Evolutionary conservation across 106 monocot genomes (phyloP).

Genomic region (Cymbidium sinense): DNA sequence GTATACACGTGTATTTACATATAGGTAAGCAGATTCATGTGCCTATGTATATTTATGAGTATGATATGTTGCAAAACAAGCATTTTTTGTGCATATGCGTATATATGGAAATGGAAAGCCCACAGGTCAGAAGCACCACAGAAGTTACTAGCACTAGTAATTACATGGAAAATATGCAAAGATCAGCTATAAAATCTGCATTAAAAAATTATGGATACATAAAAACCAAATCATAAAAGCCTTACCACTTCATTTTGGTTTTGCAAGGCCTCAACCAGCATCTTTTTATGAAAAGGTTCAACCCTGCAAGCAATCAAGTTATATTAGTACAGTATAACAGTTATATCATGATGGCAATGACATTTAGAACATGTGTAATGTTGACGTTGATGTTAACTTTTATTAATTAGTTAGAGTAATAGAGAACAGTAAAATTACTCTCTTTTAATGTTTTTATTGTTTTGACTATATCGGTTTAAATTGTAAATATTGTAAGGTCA

Average conservation of each 20-base stretch:
- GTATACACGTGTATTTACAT: no score
- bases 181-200: background rate
- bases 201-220: background rate
- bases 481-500: no score
- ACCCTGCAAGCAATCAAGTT: slow-evolving; percentile 48
- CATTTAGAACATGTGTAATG: background rate
- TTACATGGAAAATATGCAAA: background rate
- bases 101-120: background rate
- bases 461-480: no score
- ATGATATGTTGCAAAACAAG: no score
- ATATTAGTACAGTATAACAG: background rate
- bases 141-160: background rate
- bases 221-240: background rate
- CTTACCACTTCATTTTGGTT: slow-evolving; percentile 98
- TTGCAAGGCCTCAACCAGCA: slow-evolving; percentile 96
- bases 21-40: no score
- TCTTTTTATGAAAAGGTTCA: slow-evolving; percentile 95
- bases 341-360: no score
- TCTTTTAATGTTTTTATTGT: no score
- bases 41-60: no score
- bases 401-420: no score
- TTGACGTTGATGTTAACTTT: no score
- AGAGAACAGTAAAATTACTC: no score
- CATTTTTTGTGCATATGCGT: background rate
- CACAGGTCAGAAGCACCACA: background rate